Evolutionary conservation across 495 filamentous ascomycete species (phyloP).

Genomic region (Hypoxylon lenormandii): DNA sequence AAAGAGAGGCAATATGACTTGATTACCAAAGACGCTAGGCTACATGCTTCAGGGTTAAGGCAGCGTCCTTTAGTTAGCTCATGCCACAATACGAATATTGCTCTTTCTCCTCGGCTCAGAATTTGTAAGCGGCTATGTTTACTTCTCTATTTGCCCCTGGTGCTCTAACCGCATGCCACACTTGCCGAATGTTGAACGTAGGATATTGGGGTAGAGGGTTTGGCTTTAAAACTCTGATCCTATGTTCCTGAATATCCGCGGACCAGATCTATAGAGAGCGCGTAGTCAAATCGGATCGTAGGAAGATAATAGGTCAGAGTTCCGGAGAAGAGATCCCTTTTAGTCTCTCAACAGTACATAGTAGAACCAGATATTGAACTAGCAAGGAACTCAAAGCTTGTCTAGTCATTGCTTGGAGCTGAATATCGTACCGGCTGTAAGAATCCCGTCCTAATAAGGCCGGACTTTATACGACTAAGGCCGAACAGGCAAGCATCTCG

Average conservation of each 20-base stretch:
- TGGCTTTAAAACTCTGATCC: constrained; percentile 1
- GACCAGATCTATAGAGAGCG: constrained; percentile 3
- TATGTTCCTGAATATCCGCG: constrained; percentile 29
- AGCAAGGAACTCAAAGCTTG: neutral
- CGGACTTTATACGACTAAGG: neutral
- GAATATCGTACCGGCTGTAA: neutral
- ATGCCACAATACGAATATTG: neutral
- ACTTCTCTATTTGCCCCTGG: neutral
- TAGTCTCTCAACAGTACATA: neutral
- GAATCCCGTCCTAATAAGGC: neutral
- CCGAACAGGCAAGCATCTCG: constrained; percentile 3
- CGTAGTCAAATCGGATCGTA: constrained; percentile 1
- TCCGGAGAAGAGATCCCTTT: neutral
- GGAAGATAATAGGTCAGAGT: neutral
- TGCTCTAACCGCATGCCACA: constrained; percentile 5
- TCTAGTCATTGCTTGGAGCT: neutral
- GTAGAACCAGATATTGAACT: neutral
- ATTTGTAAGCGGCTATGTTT: neutral
- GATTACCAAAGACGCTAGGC: neutral
- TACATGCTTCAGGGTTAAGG: neutral
- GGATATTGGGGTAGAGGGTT: neutral
- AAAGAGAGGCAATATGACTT: neutral
- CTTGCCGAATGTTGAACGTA: neutral
- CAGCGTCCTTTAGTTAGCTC: neutral
- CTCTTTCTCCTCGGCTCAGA: neutral